Base-by-base conservation (phyloP, 495 filamentous ascomycete species). In the Xylaria grammica region DNA sequence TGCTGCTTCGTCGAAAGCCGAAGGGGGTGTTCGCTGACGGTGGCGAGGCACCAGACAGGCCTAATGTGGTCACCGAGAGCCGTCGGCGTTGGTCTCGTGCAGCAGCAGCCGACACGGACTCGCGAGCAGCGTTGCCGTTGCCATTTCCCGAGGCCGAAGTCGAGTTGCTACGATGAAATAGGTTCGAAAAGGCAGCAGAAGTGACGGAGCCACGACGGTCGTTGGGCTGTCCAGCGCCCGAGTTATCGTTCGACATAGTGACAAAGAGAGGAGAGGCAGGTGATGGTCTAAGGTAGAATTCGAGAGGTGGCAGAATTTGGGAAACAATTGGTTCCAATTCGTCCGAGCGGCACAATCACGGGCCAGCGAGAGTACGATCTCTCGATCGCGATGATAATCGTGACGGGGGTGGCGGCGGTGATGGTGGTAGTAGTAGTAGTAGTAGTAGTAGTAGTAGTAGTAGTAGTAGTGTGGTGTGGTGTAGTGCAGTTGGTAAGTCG, bases 31-130 rank as follows among this genome's bases (percentile, higher is more conserved):
- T 89, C 26, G 86, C 80, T 4, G 86, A 85, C 45, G 81, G 84
- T 4, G 93, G 91, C 13, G 93, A 93, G 45, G 82, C 82, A 50
- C 91, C 92, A 26, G 90, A 91, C 40, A 96, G 82, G 45, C 93
- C 93, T 62, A 94, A 77, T 4, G 92, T 93, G 44, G 91, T 90
- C 72, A 98, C 86, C 58, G 95, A 97, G 64, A 97, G 86, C 30
- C 95, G 88, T 60, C 95, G 91, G 48, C 89, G 89, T 63, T 91
- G 89, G 62, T 90, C 88, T 72, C 88, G 87, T 45, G 85, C 84
- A 60, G 88, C 87, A 32, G 87, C 86, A 42, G 86, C 85, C 4
- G 86, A 81, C 69, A 91, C 89, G 9, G 62, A 86, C 64, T 87
- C 84, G 26, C 90, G 84, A 60, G 82, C 69, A 38, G 77, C 71